Evolutionary conservation across 1,139 yeast species (phyloP).

Genomic region (Saccharomyces hybrid): DNA sequence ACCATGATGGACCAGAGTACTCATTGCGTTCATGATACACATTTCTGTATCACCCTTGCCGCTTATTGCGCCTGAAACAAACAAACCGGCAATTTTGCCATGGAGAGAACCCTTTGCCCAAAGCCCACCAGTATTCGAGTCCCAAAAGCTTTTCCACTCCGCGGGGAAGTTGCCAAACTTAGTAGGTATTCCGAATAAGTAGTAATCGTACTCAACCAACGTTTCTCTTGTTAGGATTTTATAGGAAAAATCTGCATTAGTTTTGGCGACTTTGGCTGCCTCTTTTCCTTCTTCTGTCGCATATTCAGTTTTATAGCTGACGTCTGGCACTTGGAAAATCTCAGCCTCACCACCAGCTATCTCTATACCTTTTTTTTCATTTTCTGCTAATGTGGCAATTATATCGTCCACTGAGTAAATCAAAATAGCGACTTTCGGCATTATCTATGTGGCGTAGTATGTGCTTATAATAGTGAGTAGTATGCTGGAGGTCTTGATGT

Average conservation of each 20-base stretch:
- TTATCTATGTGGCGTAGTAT: not conserved
- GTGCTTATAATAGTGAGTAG: not conserved
- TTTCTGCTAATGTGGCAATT: constrained; percentile 51
- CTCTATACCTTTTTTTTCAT: constrained; percentile 55
- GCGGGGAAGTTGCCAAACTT: constrained; percentile 70
- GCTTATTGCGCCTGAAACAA: constrained; percentile 68
- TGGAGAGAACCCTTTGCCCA: constrained; percentile 64
- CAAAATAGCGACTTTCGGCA: constrained; percentile 39
- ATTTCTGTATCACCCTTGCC: constrained; percentile 58
- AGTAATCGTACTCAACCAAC: constrained; percentile 54
- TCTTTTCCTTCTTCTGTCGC: constrained; percentile 9
- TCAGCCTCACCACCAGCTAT: constrained; percentile 60
- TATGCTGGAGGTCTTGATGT: not conserved
- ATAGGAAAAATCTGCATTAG: constrained; percentile 23
- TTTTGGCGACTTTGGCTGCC: constrained; percentile 36
- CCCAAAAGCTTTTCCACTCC: constrained; percentile 69
- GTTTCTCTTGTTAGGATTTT: constrained; percentile 54
- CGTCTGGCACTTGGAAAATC: constrained; percentile 67
- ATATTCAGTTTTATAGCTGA: constrained; percentile 46
- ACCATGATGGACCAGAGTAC: constrained; percentile 66
- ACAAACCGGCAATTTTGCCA: constrained; percentile 65
- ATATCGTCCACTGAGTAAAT: constrained; percentile 73
- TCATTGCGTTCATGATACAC: constrained; percentile 51
- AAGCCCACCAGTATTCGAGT: constrained; percentile 55
- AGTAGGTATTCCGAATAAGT: constrained; percentile 69